phyloP scores from a whole-genome alignment of 495 filamentous ascomycete genomes.

The Aspergillus cristatus region DNA sequence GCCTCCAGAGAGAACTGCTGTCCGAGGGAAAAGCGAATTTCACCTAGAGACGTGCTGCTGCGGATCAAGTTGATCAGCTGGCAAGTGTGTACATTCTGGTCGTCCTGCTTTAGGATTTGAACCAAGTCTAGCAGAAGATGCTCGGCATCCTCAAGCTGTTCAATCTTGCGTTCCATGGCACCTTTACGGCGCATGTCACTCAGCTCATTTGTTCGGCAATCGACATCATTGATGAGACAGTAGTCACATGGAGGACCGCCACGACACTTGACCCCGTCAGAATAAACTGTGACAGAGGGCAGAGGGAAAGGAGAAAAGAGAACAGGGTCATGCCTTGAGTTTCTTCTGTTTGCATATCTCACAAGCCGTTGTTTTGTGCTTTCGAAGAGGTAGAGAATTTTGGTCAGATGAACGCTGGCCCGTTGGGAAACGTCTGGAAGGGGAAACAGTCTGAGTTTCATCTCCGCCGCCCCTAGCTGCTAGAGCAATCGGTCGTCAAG shows the following conservation, averaged over 20 bases:
- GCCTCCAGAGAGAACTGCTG: slow-evolving; percentile 9
- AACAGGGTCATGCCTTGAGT: slow-evolving; percentile 15
- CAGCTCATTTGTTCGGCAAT: slow-evolving; percentile 19
- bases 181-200: slow-evolving; percentile 22
- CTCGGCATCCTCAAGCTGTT: slow-evolving; percentile 14
- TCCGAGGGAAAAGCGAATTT: slow-evolving; percentile 14
- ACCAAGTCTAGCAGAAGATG: slow-evolving; percentile 12
- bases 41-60: slow-evolving; percentile 15
- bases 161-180: slow-evolving; percentile 20
- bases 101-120: slow-evolving; percentile 10
- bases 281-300: slow-evolving; percentile 1
- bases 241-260: slow-evolving; percentile 20
- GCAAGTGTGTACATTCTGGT: slow-evolving; percentile 7
- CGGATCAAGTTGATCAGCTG: slow-evolving; percentile 21
- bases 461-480: too few relatives aligned
- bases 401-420: slow-evolving; percentile 5
- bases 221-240: slow-evolving; percentile 15
- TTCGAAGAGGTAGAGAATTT: slow-evolving; percentile 5
- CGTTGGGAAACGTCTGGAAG: slow-evolving; percentile 1
- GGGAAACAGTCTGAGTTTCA: slow-evolving; percentile 1
- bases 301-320: background rate
- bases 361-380: slow-evolving; percentile 22
- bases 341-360: slow-evolving; percentile 20
- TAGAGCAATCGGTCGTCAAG: too few relatives aligned
- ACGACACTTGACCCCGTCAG: slow-evolving; percentile 11